Conservation (phyloP, 1,139 yeast species). For the Groenewaldozyma sp. region DNA sequence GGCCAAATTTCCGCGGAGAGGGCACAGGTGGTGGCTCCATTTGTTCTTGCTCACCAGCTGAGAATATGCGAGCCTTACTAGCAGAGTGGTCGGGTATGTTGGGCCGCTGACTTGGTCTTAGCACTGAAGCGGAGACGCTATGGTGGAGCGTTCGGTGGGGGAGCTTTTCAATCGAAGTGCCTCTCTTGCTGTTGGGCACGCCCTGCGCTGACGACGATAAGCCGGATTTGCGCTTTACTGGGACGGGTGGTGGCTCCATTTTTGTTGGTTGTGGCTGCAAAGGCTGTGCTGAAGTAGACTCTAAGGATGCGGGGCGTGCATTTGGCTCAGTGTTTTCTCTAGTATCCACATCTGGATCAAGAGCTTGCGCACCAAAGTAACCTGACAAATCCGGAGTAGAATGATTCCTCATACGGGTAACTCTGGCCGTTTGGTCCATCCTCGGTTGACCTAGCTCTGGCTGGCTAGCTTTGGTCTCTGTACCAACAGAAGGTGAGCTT, state of each 20-base stretch:
- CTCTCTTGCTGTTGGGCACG: neutral
- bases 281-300: neutral
- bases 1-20: conserved; percentile 14
- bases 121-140: conserved; percentile 7
- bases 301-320: neutral
- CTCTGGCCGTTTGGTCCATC: neutral
- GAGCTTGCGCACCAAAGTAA: neutral
- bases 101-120: conserved; percentile 13
- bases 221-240: neutral
- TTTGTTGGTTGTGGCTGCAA: too few relatives aligned
- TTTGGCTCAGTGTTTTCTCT: neutral
- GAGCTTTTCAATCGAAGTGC: too few relatives aligned
- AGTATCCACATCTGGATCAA: conserved; percentile 14
- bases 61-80: conserved; percentile 6
- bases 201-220: neutral
- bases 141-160: neutral
- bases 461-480: neutral
- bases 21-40: conserved; percentile 9
- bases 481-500: neutral
- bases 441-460: neutral
- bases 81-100: conserved; percentile 9
- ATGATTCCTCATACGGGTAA: too few relatives aligned
- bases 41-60: neutral
- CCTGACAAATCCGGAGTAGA: neutral
- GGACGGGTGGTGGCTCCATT: neutral